Conservation (phyloP, 495 filamentous ascomycete genomes). For the Beverwykella pulmonaria region DNA sequence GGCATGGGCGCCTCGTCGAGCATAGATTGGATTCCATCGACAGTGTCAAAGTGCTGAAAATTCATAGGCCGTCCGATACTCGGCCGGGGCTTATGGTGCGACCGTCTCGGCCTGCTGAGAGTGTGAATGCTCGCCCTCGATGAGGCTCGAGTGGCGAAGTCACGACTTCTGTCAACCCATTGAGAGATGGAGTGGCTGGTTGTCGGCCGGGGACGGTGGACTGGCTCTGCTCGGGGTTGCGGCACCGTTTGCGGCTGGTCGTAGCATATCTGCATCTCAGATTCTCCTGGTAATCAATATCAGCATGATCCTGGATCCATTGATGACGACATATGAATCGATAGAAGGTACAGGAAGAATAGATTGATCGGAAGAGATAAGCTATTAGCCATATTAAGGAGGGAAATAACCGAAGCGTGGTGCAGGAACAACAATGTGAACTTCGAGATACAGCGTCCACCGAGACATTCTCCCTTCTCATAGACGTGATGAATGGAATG, state of each 20-base stretch:
- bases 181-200: conserved; percentile 39
- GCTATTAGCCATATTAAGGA: conserved; percentile 33
- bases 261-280: conserved; percentile 39
- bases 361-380: conserved; percentile 10
- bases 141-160: conserved; percentile 39
- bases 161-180: conserved; percentile 32
- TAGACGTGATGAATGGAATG: background rate
- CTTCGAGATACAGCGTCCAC: background rate
- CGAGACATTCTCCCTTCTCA: background rate
- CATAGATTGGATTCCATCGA: conserved; percentile 32
- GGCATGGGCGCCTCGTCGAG: conserved; percentile 35
- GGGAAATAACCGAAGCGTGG: conserved; percentile 16
- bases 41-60: conserved; percentile 30
- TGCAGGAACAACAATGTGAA: conserved; percentile 25
- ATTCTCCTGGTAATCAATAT: conserved; percentile 13
- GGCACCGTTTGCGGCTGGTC: conserved; percentile 31
- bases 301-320: conserved; percentile 4
- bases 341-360: conserved; percentile 7
- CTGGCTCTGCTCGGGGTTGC: conserved; percentile 28
- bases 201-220: conserved; percentile 19
- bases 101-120: conserved; percentile 22
- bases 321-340: conserved; percentile 16
- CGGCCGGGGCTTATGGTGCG: conserved; percentile 29
- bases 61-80: conserved; percentile 36
- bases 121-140: conserved; percentile 27